Base-by-base conservation (phyloP, 2,329 filamentous ascomycete species). In the Lomentospora prolificans region DNA sequence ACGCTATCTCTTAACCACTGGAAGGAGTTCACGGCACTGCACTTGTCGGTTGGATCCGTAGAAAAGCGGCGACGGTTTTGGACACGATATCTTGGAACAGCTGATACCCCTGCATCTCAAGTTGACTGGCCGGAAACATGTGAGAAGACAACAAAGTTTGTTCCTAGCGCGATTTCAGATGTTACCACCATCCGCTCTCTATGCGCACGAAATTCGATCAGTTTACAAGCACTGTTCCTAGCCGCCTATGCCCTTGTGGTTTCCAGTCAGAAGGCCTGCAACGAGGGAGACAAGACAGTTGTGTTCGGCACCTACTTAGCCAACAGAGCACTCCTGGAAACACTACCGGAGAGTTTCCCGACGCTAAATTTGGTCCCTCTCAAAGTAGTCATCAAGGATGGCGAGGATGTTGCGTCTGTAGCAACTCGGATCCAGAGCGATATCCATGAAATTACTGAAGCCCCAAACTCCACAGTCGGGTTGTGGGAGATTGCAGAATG, bases 271-370 rank as follows among this genome's bases (percentile, higher is more conserved):
- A 25, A 39, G 30, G 28, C 12, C n/a, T 12, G 24, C 5, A 28
- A 10, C 2, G 9, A 31, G 12, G 39, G 50, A 4, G n/a, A 30
- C 3, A 41, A 36, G 14, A 51, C 55, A n/a, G 59, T 88, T 1
- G 70, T 89, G 0, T 77, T 96, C 53, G 91, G 90, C 2, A 69
- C 96, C 22, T 96, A 96, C 67, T 79, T 95, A 7, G 88, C 90
- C 44, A 95, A 95, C 66, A 80, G 90, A 53, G 76, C 78, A 0
- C 3, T 82, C 1, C 71, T 79, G 2, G 65, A 72, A 0, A 60
- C 61, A 17, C 25, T 50, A 3, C 19, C 39, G 4, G 53, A 55
- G 0, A 70, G 77, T 0, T 84, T 82, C 30, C 90, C 91, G 0
- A 94, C 89, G 0, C 75, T 96, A 19, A 91, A 87, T 61, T 75